Percentiles rank a stretch among this genome's conserved stretches.
phyloP scores from a whole-genome alignment of 2,329 filamentous ascomycete species.

The Nemania abortiva region DNA sequence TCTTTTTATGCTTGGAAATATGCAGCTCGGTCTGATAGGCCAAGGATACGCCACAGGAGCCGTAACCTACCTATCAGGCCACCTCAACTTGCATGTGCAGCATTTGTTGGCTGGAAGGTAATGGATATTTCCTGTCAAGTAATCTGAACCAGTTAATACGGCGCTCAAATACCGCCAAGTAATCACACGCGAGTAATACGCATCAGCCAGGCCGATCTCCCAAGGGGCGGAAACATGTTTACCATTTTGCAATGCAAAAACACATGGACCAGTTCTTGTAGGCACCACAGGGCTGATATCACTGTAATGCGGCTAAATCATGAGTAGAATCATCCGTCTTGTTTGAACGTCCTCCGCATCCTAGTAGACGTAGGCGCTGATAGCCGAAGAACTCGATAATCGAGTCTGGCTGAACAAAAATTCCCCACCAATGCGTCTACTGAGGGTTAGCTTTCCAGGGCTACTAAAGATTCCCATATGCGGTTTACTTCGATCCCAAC shows the following conservation, averaged over 20 bases:
- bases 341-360: background rate
- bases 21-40: background rate
- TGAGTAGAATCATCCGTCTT: constrained; percentile 2
- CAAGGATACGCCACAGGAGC: background rate
- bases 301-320: background rate
- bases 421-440: constrained; percentile 3
- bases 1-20: background rate
- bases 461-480: constrained; percentile 13
- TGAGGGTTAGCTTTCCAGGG: constrained; percentile 16
- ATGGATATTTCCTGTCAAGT: background rate
- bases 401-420: background rate
- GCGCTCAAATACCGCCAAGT: background rate
- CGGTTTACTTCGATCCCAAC: constrained; percentile 13
- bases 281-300: background rate
- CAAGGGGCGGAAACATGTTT: background rate
- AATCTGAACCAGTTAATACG: background rate
- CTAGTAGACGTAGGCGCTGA: background rate
- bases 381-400: background rate
- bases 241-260: background rate
- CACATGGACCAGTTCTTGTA: background rate
- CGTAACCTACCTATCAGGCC: background rate
- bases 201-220: background rate
- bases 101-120: constrained; percentile 8
- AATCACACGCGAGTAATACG: background rate
- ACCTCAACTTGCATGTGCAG: constrained; percentile 6